Percentiles rank a stretch among this genome's conserved stretches.
Evolutionary conservation across 192 early-diverging fungal species (phyloP).

Genomic region (Haplosporangium gracile): DNA sequence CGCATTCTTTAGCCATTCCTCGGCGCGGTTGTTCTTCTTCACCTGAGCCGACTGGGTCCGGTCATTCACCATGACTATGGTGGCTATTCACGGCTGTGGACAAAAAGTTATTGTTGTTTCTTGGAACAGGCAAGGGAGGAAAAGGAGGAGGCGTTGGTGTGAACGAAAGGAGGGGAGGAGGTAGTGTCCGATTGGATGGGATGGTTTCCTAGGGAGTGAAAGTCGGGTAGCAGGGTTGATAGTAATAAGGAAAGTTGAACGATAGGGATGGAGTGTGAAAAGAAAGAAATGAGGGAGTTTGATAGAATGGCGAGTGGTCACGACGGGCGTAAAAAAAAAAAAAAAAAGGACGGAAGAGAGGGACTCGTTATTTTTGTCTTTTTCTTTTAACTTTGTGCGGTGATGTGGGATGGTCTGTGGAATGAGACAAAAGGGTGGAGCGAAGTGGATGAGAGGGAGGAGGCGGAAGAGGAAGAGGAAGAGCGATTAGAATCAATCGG

Average conservation of each 20-base stretch:
- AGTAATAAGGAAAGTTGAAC: neutral
- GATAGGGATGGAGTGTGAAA: neutral
- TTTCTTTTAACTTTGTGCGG: too few relatives aligned
- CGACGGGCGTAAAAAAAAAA: too few relatives aligned
- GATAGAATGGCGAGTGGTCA: too few relatives aligned
- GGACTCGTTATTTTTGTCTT: too few relatives aligned
- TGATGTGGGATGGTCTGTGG: neutral
- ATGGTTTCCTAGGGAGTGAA: neutral
- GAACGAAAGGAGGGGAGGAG: neutral
- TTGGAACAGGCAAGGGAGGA: too few relatives aligned
- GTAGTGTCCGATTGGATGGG: neutral
- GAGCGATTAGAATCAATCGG: neutral
- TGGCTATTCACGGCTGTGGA: neutral
- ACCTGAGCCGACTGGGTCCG: conserved; percentile 37
- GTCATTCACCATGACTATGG: conserved; percentile 42
- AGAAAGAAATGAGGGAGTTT: neutral
- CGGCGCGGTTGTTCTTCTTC: conserved; percentile 51
- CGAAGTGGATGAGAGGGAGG: neutral
- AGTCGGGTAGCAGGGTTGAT: neutral
- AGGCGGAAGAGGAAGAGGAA: neutral
- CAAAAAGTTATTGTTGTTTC: neutral
- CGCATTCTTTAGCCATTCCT: conserved; percentile 56
- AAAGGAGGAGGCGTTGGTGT: neutral
- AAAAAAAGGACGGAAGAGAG: too few relatives aligned
- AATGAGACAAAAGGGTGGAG: too few relatives aligned